Base-by-base conservation (phyloP, 306 rosid genomes). In the Gillenia trifoliata region DNA sequence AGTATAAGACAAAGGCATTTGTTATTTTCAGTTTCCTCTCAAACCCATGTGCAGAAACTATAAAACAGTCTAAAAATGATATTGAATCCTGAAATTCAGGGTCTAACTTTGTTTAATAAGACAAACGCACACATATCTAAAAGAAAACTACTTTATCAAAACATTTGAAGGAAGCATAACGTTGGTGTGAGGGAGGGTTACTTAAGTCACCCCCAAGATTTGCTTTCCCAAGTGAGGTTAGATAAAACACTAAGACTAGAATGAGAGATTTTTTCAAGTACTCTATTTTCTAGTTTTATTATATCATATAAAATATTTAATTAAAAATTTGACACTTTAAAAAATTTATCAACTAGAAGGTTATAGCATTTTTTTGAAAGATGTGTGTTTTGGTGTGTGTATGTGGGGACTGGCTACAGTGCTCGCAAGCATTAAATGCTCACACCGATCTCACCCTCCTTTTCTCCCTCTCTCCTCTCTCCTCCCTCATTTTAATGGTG, bases 1-100 rank as follows among this genome's bases (percentile, higher is more conserved):
- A 2, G 3, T 1, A 36, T 1, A 36, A 8, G 11, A 36, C 41
- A 36, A 11, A 33, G 68, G 30, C 76, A 79, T 59, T 36, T 70
- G 62, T 65, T 73, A 64, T 76, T 78, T 54, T 31, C 47, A 29
- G 8, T 68, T 40, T 70, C 49, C 17, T 50, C 34, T 36, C 78
- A 67, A 64, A 19, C 67, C 83, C 89, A 87, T 80, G 89, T 85
- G 93, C 78, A 77, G 36, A 28, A 61, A 59, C 28, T 40, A 45
- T 45, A 45, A 45, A 45, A 45, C 8, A 15, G 52, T 72, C 79
- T 76, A 77, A 77, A 70, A 77, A 76, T 68, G 71, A 74, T 29
- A 57, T 64, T 72, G 55, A 55, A 22, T 81, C 69, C 83, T 78
- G 16, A 55, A 61, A 77, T 80, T 73, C 78, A 81, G 70, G 90